phyloP scores from a whole-genome alignment of 1,284 basidiomycete genomes.

The Erythrobasidium hasegawianum region DNA sequence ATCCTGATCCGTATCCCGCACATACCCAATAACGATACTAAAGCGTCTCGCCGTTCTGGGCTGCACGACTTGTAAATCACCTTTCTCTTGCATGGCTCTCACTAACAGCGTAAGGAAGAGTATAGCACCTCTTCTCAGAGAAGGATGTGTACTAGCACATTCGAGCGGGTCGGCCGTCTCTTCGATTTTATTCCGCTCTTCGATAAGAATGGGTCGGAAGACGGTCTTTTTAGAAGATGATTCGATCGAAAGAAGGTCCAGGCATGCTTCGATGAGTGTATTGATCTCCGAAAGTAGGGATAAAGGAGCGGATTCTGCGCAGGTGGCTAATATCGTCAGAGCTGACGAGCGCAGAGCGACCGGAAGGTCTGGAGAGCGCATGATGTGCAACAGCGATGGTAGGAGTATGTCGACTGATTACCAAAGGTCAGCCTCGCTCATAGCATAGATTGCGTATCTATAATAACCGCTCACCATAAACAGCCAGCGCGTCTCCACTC shows the following conservation, averaged over 20 bases:
- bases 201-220: not conserved
- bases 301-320: constrained; percentile 61
- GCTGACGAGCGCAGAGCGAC: constrained; percentile 73
- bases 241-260: constrained; percentile 77
- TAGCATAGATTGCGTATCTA: not conserved
- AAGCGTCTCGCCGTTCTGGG: constrained; percentile 56
- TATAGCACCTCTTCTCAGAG: constrained; percentile 73
- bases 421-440: constrained; percentile 7
- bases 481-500: constrained; percentile 65
- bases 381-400: constrained; percentile 62
- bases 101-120: constrained; percentile 69
- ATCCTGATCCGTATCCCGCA: constrained; percentile 69
- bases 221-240: not conserved
- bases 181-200: constrained; percentile 17
- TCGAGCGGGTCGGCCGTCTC: constrained; percentile 58
- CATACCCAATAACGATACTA: constrained; percentile 64
- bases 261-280: constrained; percentile 62
- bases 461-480: constrained; percentile 59
- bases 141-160: constrained; percentile 64
- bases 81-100: constrained; percentile 19
- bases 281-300: constrained; percentile 62
- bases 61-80: constrained; percentile 18
- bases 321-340: constrained; percentile 73
- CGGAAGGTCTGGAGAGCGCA: constrained; percentile 61
- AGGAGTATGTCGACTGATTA: constrained; percentile 63